phyloP scores from a whole-genome alignment of 768 basidiomycete genomes.

The Pleurotus platypus region DNA sequence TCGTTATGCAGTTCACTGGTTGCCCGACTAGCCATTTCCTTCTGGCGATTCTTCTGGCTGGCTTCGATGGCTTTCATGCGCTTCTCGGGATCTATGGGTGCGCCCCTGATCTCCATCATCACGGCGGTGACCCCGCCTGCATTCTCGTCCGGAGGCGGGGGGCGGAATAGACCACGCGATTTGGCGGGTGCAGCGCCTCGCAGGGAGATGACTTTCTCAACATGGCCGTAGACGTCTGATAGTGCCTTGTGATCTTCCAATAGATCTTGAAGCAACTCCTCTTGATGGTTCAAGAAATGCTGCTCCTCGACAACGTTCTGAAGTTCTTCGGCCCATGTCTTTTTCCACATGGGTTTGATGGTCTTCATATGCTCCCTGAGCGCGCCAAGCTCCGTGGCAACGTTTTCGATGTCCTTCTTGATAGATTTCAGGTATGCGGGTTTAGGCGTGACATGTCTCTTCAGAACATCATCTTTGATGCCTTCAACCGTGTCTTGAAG shows the following conservation, averaged over 20 bases:
- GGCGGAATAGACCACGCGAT: constrained; percentile 47
- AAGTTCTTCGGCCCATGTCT: constrained; percentile 96
- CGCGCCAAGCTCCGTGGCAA: constrained; percentile 67
- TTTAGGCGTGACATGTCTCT: constrained; percentile 84
- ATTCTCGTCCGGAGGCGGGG: constrained; percentile 64
- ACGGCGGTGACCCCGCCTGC: constrained; percentile 70
- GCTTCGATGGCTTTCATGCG: constrained; percentile 92
- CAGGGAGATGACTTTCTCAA: constrained; percentile 82
- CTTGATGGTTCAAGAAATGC: constrained; percentile 88
- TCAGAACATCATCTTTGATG: constrained; percentile 88
- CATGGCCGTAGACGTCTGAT: constrained; percentile 80
- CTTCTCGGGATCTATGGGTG: constrained; percentile 75
- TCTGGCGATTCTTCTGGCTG: constrained; percentile 76
- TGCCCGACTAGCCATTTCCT: constrained; percentile 57
- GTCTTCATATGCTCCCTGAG: constrained; percentile 83
- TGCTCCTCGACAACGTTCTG: constrained; percentile 98
- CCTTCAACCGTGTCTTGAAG: constrained; percentile 87
- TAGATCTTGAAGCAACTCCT: constrained; percentile 85
- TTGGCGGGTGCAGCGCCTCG: constrained; percentile 39
- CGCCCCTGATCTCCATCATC: constrained; percentile 84
- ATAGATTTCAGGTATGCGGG: constrained; percentile 65
- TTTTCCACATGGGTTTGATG: constrained; percentile 96
- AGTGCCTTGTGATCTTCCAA: constrained; percentile 93
- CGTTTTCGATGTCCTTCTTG: constrained; percentile 64
- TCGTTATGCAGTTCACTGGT: constrained; percentile 86